A percentile compares a stretch with the other conserved stretches of the same genome.
phyloP scores from a whole-genome alignment of 768 basidiomycete genomes.

The Tulasnella sp. region DNA sequence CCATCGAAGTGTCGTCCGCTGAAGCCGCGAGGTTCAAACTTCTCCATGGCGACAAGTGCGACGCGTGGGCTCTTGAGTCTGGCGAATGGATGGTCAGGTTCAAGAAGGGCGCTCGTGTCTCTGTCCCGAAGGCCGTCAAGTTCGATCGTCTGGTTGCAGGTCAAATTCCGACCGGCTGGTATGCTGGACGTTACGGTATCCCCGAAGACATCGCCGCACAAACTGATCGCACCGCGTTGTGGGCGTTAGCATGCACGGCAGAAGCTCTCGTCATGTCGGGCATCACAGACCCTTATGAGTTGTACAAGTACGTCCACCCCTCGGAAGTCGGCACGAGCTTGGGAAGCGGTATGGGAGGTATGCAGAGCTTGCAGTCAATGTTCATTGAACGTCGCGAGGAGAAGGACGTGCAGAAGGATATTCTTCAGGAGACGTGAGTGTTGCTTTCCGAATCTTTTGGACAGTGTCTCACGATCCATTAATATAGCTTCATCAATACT shows the following conservation, averaged over 20 bases:
- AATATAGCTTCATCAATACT: conserved; percentile 87
- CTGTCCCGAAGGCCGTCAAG: conserved; percentile 87
- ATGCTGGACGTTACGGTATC: conserved; percentile 91
- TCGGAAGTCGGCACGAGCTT: conserved; percentile 89
- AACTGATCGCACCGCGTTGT: conserved; percentile 82
- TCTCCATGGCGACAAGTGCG: conserved; percentile 93
- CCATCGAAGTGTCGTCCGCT: conserved; percentile 80
- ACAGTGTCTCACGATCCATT: conserved; percentile 13
- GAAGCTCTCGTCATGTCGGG: conserved; percentile 96
- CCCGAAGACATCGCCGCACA: conserved; percentile 93
- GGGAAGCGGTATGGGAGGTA: conserved; percentile 97
- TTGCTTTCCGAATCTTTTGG: background rate
- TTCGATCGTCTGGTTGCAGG: conserved; percentile 93
- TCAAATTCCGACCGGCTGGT: conserved; percentile 95
- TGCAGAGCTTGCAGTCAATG: conserved; percentile 84
- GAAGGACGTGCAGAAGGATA: conserved; percentile 95
- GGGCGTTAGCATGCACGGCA: conserved; percentile 88
- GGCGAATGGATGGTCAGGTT: conserved; percentile 98
- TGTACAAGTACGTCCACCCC: conserved; percentile 94
- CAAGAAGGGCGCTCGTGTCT: conserved; percentile 91
- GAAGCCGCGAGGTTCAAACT: conserved; percentile 94
- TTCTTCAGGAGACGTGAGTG: conserved; percentile 94
- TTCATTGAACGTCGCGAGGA: conserved; percentile 98
- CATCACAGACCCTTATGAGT: conserved; percentile 94
- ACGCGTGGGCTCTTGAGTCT: conserved; percentile 81